Conservation (phyloP, 208 protist species). For the Leishmania major region DNA sequence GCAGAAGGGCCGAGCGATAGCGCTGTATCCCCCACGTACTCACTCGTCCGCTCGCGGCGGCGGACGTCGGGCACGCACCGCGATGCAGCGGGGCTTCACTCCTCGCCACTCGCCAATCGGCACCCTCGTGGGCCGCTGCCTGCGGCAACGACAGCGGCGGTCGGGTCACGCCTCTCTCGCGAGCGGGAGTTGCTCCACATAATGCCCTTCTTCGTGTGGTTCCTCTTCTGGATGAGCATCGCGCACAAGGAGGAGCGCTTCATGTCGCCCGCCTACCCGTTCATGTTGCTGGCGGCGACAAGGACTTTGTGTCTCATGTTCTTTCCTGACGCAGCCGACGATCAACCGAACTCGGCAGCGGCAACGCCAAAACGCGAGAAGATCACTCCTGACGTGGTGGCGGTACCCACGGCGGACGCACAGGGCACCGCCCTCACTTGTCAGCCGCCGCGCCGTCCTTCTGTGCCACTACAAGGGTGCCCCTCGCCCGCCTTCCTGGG, state of each 20-base stretch:
- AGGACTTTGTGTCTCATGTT: slow-evolving; percentile 43
- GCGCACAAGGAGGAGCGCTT: slow-evolving; percentile 97
- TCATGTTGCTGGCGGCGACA: slow-evolving; percentile 83
- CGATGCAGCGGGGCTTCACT: neutral
- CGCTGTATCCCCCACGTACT: neutral
- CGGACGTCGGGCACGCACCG: neutral
- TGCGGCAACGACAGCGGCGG: neutral
- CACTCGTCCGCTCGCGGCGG: neutral
- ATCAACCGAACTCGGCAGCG: neutral
- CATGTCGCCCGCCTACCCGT: slow-evolving; percentile 93
- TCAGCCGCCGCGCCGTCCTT: neutral
- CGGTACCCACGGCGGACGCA: too few relatives aligned
- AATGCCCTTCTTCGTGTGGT: slow-evolving; percentile 88
- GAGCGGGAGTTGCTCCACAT: slow-evolving; percentile 61
- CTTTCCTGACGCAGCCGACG: slow-evolving; percentile 17
- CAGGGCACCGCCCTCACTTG: neutral
- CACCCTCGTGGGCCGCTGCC: neutral
- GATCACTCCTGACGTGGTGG: too few relatives aligned
- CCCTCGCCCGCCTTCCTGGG: neutral
- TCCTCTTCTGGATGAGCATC: slow-evolving; percentile 83
- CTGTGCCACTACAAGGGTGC: neutral
- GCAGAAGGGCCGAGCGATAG: neutral
- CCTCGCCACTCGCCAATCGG: slow-evolving; percentile 3
- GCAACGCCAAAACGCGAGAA: too few relatives aligned
- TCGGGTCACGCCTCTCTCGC: slow-evolving; percentile 18